phyloP scores from a whole-genome alignment of 2,329 filamentous ascomycete genomes.

The Penicillium sp. region DNA sequence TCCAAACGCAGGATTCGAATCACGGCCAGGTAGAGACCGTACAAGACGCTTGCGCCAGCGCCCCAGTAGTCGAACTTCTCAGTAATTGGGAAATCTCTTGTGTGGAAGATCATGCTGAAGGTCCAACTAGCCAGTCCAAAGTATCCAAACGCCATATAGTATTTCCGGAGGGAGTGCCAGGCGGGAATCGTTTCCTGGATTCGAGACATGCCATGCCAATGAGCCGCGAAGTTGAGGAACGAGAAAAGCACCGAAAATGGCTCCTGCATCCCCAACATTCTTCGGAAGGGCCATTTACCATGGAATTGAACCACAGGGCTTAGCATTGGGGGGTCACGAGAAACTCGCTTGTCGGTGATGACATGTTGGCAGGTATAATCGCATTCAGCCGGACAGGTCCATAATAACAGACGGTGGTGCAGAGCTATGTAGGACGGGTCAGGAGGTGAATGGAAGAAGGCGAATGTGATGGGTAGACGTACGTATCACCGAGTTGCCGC shows the following conservation, averaged over 20 bases:
- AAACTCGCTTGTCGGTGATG: constrained; percentile 73
- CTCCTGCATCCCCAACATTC: constrained; percentile 91
- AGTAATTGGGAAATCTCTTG: constrained; percentile 79
- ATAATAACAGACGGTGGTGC: constrained; percentile 83
- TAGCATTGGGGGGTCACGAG: constrained; percentile 65
- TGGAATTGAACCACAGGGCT: constrained; percentile 85
- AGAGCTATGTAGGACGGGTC: constrained; percentile 67
- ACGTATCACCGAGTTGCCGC: constrained; percentile 72
- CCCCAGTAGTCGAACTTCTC: constrained; percentile 97
- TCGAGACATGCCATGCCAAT: constrained; percentile 74
- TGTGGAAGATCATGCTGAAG: constrained; percentile 91
- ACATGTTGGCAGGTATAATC: constrained; percentile 98
- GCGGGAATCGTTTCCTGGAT: constrained; percentile 72
- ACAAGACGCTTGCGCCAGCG: constrained; percentile 86
- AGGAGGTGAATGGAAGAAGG: constrained; percentile 15
- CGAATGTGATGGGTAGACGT: constrained; percentile 42
- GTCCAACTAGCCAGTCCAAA: constrained; percentile 83
- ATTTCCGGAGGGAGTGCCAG: constrained; percentile 75
- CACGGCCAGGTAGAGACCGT: constrained; percentile 84
- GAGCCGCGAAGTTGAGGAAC: constrained; percentile 85
- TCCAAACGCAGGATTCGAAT: constrained; percentile 86
- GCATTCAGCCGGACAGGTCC: constrained; percentile 92
- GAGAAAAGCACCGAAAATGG: constrained; percentile 93
- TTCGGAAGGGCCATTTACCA: constrained; percentile 97
- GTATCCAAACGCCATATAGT: constrained; percentile 79